Conservation (phyloP, 176 grass and related monocot genomes). For the Paspalum notatum region DNA sequence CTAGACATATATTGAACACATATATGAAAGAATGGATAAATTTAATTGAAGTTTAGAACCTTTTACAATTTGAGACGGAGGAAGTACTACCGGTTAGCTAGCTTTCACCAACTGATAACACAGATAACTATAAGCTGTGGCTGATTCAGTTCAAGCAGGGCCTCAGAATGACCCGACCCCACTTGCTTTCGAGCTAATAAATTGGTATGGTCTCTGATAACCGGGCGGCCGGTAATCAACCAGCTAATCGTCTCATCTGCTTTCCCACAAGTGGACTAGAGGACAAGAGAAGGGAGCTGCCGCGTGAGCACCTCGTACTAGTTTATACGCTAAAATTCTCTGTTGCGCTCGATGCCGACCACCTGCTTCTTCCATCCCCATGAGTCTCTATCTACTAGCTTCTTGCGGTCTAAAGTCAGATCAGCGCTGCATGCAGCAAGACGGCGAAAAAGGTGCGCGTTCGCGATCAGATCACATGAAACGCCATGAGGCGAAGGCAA, state of each 20-base stretch:
- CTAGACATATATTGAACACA: no score
- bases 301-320: background rate
- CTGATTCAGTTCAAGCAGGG: no score
- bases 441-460: background rate
- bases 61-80: no score
- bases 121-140: no score
- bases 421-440: background rate
- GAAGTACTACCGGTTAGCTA: no score
- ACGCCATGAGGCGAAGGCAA: background rate
- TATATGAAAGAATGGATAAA: no score
- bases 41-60: no score
- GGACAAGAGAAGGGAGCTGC: background rate
- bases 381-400: background rate
- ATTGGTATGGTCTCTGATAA: background rate
- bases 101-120: no score
- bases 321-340: background rate
- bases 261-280: conserved; percentile 22
- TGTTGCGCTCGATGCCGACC: background rate
- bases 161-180: background rate
- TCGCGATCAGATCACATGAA: conserved; percentile 3
- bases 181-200: background rate
- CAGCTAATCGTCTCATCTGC: background rate
- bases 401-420: background rate
- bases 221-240: background rate
- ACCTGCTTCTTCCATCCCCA: background rate